Conservation (phyloP, 1,284 basidiomycete species). For the Apiotrichum porosum region DNA sequence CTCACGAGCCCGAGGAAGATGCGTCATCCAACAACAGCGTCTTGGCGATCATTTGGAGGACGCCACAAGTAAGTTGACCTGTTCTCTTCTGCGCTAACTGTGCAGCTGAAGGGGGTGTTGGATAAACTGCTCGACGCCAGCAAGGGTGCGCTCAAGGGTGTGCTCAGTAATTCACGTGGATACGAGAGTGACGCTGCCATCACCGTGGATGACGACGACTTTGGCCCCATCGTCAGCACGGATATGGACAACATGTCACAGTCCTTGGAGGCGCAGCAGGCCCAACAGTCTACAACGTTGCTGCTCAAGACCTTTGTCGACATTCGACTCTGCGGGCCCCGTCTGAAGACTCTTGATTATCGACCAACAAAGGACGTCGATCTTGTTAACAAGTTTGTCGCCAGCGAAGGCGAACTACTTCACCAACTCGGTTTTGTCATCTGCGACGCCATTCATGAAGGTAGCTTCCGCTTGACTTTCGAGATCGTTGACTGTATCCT, state of each 20-base stretch:
- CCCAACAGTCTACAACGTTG: slow-evolving; percentile 22
- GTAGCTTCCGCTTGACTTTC: slow-evolving; percentile 56
- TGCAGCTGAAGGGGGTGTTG: slow-evolving; percentile 4
- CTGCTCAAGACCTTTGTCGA: slow-evolving; percentile 31
- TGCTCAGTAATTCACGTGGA: not conserved
- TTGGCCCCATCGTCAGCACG: slow-evolving; percentile 57
- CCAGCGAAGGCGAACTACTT: slow-evolving; percentile 56
- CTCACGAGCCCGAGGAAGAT: slow-evolving; percentile 3
- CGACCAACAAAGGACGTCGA: slow-evolving; percentile 61
- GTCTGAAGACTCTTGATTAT: slow-evolving; percentile 53
- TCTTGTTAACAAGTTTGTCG: slow-evolving; percentile 58
- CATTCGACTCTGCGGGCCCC: slow-evolving; percentile 53
- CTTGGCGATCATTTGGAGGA: slow-evolving; percentile 55
- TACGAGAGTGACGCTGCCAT: not conserved
- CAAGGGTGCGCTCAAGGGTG: not conserved
- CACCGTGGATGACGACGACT: slow-evolving; percentile 58
- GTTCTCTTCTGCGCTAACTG: not conserved
- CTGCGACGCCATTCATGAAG: slow-evolving; percentile 56
- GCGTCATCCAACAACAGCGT: not conserved
- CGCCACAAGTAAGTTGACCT: slow-evolving; percentile 56
- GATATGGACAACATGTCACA: slow-evolving; percentile 37
- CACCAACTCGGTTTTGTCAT: slow-evolving; percentile 58
- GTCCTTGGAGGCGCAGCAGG: slow-evolving; percentile 33
- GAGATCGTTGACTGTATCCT: slow-evolving; percentile 58
- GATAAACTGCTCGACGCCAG: slow-evolving; percentile 18